phyloP scores from a whole-genome alignment of 768 basidiomycete species.

The Rhodotorula kratochvilovae region DNA sequence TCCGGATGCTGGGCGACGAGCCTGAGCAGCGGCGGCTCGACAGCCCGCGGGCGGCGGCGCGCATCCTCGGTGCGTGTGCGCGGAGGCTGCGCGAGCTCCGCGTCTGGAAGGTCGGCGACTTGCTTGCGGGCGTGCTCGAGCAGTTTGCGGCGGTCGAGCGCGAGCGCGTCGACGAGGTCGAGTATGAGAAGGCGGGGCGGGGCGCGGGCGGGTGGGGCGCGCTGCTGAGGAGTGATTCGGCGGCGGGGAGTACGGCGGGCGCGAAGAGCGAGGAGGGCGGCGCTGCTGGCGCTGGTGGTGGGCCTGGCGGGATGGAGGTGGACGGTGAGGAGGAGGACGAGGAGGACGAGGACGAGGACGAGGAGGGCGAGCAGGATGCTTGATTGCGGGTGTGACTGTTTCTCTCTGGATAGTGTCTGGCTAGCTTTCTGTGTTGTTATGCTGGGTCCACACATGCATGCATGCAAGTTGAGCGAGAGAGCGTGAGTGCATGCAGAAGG shows the following conservation, averaged over 20 bases:
- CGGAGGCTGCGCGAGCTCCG: conserved; percentile 10
- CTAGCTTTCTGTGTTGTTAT: not conserved
- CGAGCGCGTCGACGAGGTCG: not conserved
- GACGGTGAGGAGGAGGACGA: not conserved
- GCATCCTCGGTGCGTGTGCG: not conserved
- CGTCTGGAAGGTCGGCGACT: conserved; percentile 34
- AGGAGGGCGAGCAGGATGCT: not conserved
- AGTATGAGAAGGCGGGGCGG: not conserved
- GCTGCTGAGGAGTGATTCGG: not conserved
- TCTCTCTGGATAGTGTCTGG: no score
- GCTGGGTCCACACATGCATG: not conserved
- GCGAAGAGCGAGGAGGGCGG: not conserved
- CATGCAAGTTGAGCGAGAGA: not conserved
- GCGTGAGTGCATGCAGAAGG: not conserved
- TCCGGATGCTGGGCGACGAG: not conserved
- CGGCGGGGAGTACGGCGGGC: not conserved
- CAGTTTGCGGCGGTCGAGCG: conserved; percentile 18
- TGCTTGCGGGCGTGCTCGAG: conserved; percentile 21
- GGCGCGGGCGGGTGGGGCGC: not conserved
- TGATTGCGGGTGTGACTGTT: not conserved
- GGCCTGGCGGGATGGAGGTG: no score
- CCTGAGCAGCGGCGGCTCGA: not conserved
- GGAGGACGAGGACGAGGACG: not conserved
- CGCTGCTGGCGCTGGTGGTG: no score
- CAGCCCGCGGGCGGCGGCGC: not conserved